A percentile compares a stretch with the other conserved stretches of the same genome.
Conservation (phyloP, 495 filamentous ascomycete genomes). For the Parachaetomium inaequale region DNA sequence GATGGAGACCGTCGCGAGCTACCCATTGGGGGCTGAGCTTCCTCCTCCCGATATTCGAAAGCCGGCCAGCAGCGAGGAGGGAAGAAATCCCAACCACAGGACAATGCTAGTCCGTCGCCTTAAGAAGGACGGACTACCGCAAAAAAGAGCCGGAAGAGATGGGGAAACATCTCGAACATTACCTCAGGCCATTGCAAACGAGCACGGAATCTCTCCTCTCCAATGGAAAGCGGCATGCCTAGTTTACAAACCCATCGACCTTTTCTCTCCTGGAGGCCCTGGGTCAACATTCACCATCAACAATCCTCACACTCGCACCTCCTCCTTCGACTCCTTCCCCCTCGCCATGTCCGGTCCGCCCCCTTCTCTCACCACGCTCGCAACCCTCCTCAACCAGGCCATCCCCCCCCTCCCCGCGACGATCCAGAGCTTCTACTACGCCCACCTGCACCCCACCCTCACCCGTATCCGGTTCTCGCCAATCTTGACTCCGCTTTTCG, state of each 20-base stretch:
- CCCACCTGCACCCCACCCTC: constrained; percentile 14
- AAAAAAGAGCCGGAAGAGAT: neutral
- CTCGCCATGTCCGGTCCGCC: neutral
- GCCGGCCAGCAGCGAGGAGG: too few species aligned
- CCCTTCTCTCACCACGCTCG: neutral
- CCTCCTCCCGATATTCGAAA: too few species aligned
- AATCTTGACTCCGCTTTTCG: too few species aligned
- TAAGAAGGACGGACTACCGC: neutral
- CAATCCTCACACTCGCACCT: neutral
- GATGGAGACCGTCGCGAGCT: too few species aligned
- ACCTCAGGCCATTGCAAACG: neutral
- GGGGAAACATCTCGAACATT: neutral
- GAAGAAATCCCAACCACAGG: too few species aligned
- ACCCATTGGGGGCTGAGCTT: too few species aligned
- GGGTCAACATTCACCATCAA: neutral
- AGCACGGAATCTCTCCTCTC: neutral
- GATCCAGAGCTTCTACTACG: neutral
- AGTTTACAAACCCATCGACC: neutral
- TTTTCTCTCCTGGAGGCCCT: neutral
- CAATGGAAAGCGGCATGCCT: neutral
- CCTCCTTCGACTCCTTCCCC: neutral
- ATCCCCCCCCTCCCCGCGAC: neutral
- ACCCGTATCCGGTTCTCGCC: too few species aligned
- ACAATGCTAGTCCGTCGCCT: neutral
- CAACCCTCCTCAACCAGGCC: neutral